These are phyloP conservation scores for Xylaria sp. DNA, from an alignment of 2,329 filamentous ascomycete species.

Conservation along the genomic window DNA sequence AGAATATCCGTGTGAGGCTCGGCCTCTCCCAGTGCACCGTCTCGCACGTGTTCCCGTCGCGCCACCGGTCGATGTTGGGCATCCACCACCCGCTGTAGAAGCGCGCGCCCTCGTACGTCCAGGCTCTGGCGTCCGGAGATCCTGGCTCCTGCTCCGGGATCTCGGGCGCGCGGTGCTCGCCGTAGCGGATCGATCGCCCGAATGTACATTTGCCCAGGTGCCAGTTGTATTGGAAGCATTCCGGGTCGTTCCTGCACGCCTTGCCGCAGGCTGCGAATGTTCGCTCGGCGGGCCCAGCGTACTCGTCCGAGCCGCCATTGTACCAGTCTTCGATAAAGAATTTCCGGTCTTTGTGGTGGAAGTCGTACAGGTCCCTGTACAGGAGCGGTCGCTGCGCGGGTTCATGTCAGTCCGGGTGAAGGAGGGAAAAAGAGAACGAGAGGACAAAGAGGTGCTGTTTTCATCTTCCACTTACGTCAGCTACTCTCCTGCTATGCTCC, in stretches of 20 bases:
- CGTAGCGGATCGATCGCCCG: slow-evolving; percentile 19
- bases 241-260: slow-evolving; percentile 21
- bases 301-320: slow-evolving; percentile 7
- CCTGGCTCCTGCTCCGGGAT: background rate
- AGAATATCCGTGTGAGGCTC: slow-evolving; percentile 9
- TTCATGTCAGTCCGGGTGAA: background rate
- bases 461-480: slow-evolving; percentile 37
- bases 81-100: slow-evolving; percentile 29
- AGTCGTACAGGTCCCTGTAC: slow-evolving; percentile 43
- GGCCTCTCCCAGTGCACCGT: slow-evolving; percentile 27
- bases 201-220: slow-evolving; percentile 26
- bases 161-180: slow-evolving; percentile 11
- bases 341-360: slow-evolving; percentile 34
- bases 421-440: background rate
- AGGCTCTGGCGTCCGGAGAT: background rate
- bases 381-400: slow-evolving; percentile 39
- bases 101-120: slow-evolving; percentile 7
- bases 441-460: background rate
- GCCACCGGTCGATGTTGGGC: slow-evolving; percentile 24
- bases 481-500: slow-evolving; percentile 39
- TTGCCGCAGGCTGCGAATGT: slow-evolving; percentile 21
- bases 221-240: slow-evolving; percentile 29
- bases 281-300: slow-evolving; percentile 3
- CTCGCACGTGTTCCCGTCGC: slow-evolving; percentile 12
- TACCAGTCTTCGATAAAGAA: slow-evolving; percentile 8